Percentiles rank a stretch among this genome's conserved stretches.
Evolutionary conservation across 2,329 filamentous ascomycete species (phyloP).

Genomic region (Exophiala viscosa): DNA sequence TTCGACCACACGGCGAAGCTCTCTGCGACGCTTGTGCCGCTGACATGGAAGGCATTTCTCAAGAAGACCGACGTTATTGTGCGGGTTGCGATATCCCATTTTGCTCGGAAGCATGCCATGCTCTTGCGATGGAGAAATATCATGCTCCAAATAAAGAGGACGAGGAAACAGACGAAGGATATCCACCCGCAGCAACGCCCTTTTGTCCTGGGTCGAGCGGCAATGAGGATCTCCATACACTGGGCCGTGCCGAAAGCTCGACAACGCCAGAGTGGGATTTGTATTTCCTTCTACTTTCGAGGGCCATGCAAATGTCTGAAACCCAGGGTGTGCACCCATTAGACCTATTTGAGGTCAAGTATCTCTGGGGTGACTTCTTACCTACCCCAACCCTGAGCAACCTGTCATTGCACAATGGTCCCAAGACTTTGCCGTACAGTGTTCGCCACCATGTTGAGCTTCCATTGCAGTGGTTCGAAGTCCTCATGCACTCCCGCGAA

Average conservation of each 20-base stretch:
- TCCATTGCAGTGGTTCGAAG: constrained; percentile 59
- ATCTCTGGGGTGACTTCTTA: constrained; percentile 63
- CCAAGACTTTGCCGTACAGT: constrained; percentile 55
- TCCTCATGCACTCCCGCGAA: constrained; percentile 31
- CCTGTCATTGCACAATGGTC: constrained; percentile 23
- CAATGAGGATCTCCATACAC: constrained; percentile 51
- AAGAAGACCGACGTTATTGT: constrained; percentile 40
- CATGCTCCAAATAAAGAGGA: constrained; percentile 37
- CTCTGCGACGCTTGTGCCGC: constrained; percentile 87
- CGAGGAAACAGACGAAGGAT: constrained; percentile 25
- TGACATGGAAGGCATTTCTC: constrained; percentile 58
- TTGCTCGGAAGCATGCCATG: constrained; percentile 56
- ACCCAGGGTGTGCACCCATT: constrained; percentile 58
- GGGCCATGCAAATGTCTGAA: constrained; percentile 58
- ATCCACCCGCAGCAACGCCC: constrained; percentile 18
- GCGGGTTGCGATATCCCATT: constrained; percentile 53
- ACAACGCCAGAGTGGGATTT: constrained; percentile 57
- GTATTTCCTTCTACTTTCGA: constrained; percentile 58
- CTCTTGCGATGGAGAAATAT: constrained; percentile 54
- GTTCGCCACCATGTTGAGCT: constrained; percentile 58
- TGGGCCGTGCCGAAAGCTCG: constrained; percentile 55
- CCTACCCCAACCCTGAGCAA: constrained; percentile 24
- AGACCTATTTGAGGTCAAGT: constrained; percentile 58
- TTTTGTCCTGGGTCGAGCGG: constrained; percentile 52
- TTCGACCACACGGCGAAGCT: constrained; percentile 79